Evolutionary conservation across 495 filamentous ascomycete species (phyloP).

Genomic region (Cryomyces minteri): DNA sequence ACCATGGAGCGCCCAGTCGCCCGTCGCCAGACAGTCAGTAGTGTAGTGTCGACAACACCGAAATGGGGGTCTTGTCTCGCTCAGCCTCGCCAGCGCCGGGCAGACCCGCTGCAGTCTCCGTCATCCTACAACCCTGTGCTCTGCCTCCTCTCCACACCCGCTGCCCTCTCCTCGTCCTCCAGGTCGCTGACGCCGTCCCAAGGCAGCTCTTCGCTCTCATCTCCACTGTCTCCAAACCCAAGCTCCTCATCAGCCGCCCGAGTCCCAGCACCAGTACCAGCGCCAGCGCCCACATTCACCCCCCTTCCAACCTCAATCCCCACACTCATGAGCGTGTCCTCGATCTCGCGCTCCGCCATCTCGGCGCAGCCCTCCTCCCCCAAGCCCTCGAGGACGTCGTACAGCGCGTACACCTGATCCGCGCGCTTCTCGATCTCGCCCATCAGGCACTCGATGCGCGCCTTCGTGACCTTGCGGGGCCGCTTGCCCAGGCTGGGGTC

Average conservation of each 20-base stretch:
- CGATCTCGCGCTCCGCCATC: slow-evolving; percentile 8
- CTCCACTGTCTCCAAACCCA: not conserved
- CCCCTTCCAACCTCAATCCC: slow-evolving; percentile 5
- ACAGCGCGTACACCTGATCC: slow-evolving; percentile 76
- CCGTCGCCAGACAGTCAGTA: too few relatives aligned
- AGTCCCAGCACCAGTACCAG: not conserved
- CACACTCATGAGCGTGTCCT: slow-evolving; percentile 9
- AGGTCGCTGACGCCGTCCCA: slow-evolving; percentile 11
- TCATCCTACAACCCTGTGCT: too few relatives aligned
- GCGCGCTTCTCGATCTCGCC: slow-evolving; percentile 55
- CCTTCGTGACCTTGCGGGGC: slow-evolving; percentile 43
- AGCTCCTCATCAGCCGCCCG: not conserved
- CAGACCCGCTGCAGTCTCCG: too few relatives aligned
- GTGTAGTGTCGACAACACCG: too few relatives aligned
- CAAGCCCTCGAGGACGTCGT: slow-evolving; percentile 78
- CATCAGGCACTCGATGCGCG: slow-evolving; percentile 44
- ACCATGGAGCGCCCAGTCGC: too few relatives aligned
- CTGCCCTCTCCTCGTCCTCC: too few relatives aligned
- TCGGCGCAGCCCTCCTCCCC: slow-evolving; percentile 10
- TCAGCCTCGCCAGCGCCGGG: too few relatives aligned
- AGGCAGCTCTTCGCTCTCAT: slow-evolving; percentile 8
- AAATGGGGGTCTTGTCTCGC: too few relatives aligned
- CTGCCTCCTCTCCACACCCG: too few relatives aligned
- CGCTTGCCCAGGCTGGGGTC: slow-evolving; percentile 52
- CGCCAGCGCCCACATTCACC: not conserved